Evolutionary conservation across 495 filamentous ascomycete species (phyloP), one percentile per base, ranked within the genome.

Genomic region (Ramalina intermedia): DNA sequence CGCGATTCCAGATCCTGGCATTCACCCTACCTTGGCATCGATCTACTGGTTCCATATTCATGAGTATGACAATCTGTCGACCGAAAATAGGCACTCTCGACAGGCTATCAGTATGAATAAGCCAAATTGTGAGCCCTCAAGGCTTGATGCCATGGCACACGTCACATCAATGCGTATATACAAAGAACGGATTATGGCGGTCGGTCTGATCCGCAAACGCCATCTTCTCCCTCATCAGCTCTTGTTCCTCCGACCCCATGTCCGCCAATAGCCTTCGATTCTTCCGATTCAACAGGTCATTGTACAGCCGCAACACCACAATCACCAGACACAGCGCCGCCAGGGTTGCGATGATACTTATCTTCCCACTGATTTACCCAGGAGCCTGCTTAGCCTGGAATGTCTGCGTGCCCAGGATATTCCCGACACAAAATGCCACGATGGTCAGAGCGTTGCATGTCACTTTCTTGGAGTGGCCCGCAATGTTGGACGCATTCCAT

Each of bases 321-420:
- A 63, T 54, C 8, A 59, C 55, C 39, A 62, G 55, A 44, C 56
- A 58, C 24, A 58, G 40, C 16, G 53, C 57, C 39, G 52, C 46
- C 33, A 65, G 49, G 17, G 56, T 63, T 14, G 57, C 59, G 17
- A 60, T 48, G 51, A 65, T 64, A 49, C 58, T 61, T 14, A 63
- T 57, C 52, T 65, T 65, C 9, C 62, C 63, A 29, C 44, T 47
- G 14, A 55, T 60, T 36, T 65, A 65, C 4, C 61, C 61, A 24
- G 69, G 69, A 9, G 72, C 71, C 50, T 72, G 65, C 26, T 66
- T 66, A 1, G 66, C 64, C 41, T 68, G 66, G 54, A 79, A 79
- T 0, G 75, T 79, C 49, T 74, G 72, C 11, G 74, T 74, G 0
- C 75, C 75, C n/a, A 78, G 69, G 54, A 79, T 78, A 41, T 78